A percentile compares a stretch with the other conserved stretches of the same genome.
phyloP scores from a whole-genome alignment of 1,284 basidiomycete genomes.

The Fomes fomentarius region DNA sequence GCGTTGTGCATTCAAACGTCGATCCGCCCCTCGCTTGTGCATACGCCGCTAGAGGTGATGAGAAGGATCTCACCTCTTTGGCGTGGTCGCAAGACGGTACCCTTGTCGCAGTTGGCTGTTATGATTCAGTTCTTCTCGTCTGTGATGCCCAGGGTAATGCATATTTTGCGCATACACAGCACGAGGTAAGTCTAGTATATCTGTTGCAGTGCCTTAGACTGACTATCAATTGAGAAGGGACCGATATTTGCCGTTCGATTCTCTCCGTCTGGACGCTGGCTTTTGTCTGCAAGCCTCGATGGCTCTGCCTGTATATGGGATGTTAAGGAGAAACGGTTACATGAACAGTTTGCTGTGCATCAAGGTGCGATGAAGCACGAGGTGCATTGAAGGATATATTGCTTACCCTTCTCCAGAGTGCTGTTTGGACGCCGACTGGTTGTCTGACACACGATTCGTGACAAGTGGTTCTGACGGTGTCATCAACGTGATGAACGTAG shows the following conservation, averaged over 20 bases:
- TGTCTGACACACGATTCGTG: constrained; percentile 72
- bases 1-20: constrained; percentile 18
- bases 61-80: constrained; percentile 69
- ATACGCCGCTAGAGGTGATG: constrained; percentile 48
- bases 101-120: constrained; percentile 76
- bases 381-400: neutral
- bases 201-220: neutral
- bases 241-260: constrained; percentile 78
- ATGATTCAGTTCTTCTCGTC: constrained; percentile 71
- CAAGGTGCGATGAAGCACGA: constrained; percentile 48
- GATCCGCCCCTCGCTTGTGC: constrained; percentile 51
- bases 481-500: constrained; percentile 63
- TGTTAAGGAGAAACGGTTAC: constrained; percentile 59
- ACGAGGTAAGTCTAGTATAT: constrained; percentile 54
- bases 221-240: constrained; percentile 50
- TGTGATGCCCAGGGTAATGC: constrained; percentile 57
- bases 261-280: constrained; percentile 68
- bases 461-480: constrained; percentile 73
- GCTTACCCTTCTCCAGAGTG: constrained; percentile 36
- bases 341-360: constrained; percentile 66
- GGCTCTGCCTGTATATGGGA: constrained; percentile 80
- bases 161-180: constrained; percentile 63
- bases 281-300: constrained; percentile 75
- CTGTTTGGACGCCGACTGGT: constrained; percentile 82
- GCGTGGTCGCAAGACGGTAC: constrained; percentile 76